These are phyloP conservation scores for Tubosaeta sp. DNA, from an alignment of 768 basidiomycete species.

Conservation along the genomic window DNA sequence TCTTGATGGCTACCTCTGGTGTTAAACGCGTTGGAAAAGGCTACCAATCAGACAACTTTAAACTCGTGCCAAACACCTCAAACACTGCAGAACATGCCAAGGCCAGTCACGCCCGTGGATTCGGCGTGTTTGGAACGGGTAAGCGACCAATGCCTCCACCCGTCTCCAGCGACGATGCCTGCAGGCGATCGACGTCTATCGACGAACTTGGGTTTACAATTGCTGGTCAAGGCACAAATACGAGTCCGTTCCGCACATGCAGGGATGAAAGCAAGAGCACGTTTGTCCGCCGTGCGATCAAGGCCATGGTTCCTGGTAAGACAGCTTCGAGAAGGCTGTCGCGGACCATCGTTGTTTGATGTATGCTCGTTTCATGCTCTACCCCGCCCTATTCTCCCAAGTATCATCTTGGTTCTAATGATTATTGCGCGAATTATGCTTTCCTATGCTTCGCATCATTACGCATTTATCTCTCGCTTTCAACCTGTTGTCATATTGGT, in stretches of 20 bases:
- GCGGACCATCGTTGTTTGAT: constrained; percentile 30
- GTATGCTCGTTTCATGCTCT: neutral
- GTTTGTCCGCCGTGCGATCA: constrained; percentile 67
- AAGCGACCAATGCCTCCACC: constrained; percentile 66
- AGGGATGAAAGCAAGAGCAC: constrained; percentile 48
- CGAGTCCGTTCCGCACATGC: constrained; percentile 22
- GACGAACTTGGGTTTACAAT: constrained; percentile 64
- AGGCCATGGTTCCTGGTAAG: constrained; percentile 70
- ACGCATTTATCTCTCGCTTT: constrained; percentile 10
- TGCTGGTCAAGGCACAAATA: constrained; percentile 27
- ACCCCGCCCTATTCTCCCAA: neutral
- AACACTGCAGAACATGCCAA: constrained; percentile 19
- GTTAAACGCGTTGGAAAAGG: constrained; percentile 79
- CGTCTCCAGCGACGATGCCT: constrained; percentile 60
- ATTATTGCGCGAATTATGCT: constrained; percentile 4
- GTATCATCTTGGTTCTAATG: constrained; percentile 13
- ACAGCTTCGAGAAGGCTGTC: constrained; percentile 49
- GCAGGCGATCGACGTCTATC: constrained; percentile 44
- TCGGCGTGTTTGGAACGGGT: constrained; percentile 28
- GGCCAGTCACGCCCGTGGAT: constrained; percentile 18
- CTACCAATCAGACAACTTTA: constrained; percentile 67
- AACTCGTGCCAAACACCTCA: constrained; percentile 36
- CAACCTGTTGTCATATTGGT: constrained; percentile 24
- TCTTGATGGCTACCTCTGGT: constrained; percentile 77
- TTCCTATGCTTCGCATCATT: constrained; percentile 13